Percentiles rank a stretch among this genome's conserved stretches.
Conservation (phyloP, 2,329 filamentous ascomycete genomes). For the Pseudonectria foliicola region DNA sequence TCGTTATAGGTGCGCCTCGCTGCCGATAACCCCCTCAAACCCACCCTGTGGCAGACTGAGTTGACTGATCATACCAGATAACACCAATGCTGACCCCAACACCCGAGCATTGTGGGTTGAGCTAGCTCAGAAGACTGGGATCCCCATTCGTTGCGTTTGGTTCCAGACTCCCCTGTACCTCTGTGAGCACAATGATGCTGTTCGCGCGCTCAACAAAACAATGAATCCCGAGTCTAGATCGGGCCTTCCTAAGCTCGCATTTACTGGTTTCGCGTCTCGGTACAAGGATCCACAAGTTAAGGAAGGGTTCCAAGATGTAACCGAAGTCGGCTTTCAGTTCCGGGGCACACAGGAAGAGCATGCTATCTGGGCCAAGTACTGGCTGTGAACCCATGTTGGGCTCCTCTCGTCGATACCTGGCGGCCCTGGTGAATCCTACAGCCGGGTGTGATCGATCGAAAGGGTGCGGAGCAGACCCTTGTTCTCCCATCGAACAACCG, state of each 20-base stretch:
- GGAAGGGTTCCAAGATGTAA: constrained; percentile 82
- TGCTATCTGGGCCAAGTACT: constrained; percentile 68
- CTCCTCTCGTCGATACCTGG: too few species aligned
- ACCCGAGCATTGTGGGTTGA: constrained; percentile 72
- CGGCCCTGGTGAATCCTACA: too few species aligned
- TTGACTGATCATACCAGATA: constrained; percentile 51
- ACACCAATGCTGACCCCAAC: constrained; percentile 83
- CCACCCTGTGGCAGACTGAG: constrained; percentile 8
- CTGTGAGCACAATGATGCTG: constrained; percentile 79
- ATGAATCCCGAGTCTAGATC: constrained; percentile 78
- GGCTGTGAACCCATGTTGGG: constrained; percentile 45
- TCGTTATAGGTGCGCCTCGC: constrained; percentile 64
- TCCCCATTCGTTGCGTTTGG: constrained; percentile 78
- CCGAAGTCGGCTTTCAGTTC: constrained; percentile 69
- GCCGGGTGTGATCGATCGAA: too few species aligned
- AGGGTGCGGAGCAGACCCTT: too few species aligned
- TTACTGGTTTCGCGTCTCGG: constrained; percentile 64
- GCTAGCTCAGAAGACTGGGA: constrained; percentile 60
- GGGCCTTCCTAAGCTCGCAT: constrained; percentile 71
- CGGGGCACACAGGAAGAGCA: constrained; percentile 62
- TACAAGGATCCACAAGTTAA: constrained; percentile 63
- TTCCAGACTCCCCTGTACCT: constrained; percentile 67
- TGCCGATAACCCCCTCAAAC: constrained; percentile 4
- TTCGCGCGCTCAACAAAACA: constrained; percentile 62
- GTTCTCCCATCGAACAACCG: too few species aligned